Conservation (phyloP, 169 alveolate species). For the Cyclospora cayetanensis region DNA sequence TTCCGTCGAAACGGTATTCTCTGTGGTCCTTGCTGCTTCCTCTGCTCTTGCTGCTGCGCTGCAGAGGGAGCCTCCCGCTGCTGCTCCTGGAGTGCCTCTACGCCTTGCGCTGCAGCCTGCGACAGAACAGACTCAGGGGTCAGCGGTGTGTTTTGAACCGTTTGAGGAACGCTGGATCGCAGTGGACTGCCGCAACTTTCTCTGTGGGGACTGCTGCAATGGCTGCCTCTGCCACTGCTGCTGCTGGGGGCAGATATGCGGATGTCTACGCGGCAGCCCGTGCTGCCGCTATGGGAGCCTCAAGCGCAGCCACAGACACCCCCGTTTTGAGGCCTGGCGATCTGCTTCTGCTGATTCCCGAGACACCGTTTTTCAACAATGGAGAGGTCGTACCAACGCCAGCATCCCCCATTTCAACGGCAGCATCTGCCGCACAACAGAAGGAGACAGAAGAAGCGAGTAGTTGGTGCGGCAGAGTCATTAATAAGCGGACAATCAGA, state of each 20-base stretch:
- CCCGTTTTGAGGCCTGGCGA: not conserved
- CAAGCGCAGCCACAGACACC: not conserved
- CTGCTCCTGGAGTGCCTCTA: constrained; percentile 13
- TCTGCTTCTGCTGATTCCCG: not conserved
- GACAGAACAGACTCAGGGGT: constrained; percentile 5
- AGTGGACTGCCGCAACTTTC: not conserved
- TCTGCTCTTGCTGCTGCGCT: not conserved
- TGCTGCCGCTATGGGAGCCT: not conserved
- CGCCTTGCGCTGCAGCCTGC: not conserved
- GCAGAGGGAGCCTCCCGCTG: constrained; percentile 7
- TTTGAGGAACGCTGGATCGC: not conserved
- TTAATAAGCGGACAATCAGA: not conserved
- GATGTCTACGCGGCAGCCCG: not conserved
- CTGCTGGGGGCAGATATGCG: not conserved
- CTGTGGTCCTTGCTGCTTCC: too few species aligned
- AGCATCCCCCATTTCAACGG: not conserved
- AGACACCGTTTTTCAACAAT: not conserved
- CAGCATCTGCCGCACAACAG: not conserved
- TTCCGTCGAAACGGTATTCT: too few species aligned
- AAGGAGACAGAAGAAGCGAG: not conserved
- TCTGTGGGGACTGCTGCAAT: not conserved
- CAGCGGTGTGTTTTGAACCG: not conserved
- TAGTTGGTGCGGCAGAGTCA: constrained; percentile 2
- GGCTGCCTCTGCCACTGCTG: not conserved
- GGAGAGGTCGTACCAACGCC: too few species aligned